Percentiles rank a stretch among this genome's conserved stretches.
Evolutionary conservation across 2,329 filamentous ascomycete genomes (phyloP).

Genomic region (Ophiostoma sp.): DNA sequence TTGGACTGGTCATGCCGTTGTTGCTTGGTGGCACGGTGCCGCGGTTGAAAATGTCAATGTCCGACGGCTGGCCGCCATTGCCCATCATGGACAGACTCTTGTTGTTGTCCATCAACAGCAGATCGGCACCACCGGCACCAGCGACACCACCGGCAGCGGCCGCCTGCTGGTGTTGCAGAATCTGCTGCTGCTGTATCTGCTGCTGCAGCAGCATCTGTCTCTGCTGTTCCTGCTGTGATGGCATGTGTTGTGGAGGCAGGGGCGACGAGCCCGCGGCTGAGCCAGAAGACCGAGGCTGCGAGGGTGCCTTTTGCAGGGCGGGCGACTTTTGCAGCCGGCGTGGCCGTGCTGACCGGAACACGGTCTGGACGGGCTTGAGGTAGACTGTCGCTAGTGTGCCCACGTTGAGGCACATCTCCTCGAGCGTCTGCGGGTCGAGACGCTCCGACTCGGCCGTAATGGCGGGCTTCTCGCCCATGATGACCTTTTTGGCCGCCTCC

Average conservation of each 20-base stretch:
- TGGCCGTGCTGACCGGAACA: slow-evolving; percentile 84
- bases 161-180: slow-evolving; percentile 19
- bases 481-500: slow-evolving; percentile 74
- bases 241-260: slow-evolving; percentile 30
- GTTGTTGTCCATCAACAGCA: slow-evolving; percentile 44
- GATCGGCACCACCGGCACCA: slow-evolving; percentile 27
- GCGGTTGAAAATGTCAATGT: slow-evolving; percentile 44
- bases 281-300: neutral
- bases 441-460: slow-evolving; percentile 96
- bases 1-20: slow-evolving; percentile 49
- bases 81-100: slow-evolving; percentile 58
- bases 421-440: slow-evolving; percentile 80
- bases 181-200: slow-evolving; percentile 17
- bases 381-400: slow-evolving; percentile 96
- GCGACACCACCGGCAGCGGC: slow-evolving; percentile 12
- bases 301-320: slow-evolving; percentile 62
- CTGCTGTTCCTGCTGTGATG: slow-evolving; percentile 22
- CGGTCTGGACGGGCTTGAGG: slow-evolving; percentile 93
- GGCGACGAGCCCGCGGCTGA: slow-evolving; percentile 14
- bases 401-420: slow-evolving; percentile 96
- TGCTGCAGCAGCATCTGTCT: slow-evolving; percentile 23
- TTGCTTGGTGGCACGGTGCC: slow-evolving; percentile 26
- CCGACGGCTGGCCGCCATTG: slow-evolving; percentile 47
- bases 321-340: slow-evolving; percentile 75
- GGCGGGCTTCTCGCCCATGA: slow-evolving; percentile 95